Evolutionary conservation across 2,329 filamentous ascomycete genomes (phyloP), one percentile per base, ranked within the genome.

Genomic region (Claviceps sp.): DNA sequence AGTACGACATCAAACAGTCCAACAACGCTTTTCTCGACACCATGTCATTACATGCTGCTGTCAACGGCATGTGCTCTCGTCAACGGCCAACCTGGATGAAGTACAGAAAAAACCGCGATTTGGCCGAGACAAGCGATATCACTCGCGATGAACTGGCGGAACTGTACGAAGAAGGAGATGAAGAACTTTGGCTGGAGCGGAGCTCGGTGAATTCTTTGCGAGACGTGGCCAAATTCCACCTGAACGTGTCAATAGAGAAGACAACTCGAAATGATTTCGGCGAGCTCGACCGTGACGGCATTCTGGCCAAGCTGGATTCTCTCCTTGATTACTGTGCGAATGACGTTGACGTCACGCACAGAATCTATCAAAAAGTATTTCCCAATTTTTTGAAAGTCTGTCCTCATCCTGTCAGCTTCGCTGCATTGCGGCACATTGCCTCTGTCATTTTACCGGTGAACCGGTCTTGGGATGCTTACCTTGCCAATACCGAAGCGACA

Each of bases 31-130:
- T 95, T 64, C 70, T 98, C 49, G 93, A 98, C 65, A 98, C 93
- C 34, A 98, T 98, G 93, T 97, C 91, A 1, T 72, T 98, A 20
- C 93, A 98, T 65, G 91, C 95, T 7, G 94, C 94, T 2, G 91
- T 95, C 24, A 98, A 98, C 64, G 93, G 93, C 56, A 98, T 98
- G 93, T 98, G 93, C 68, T 97, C 93, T 22, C 84, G 87, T 58
- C 93, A 98, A 67, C 80, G 93, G 48, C 93, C 94, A 8, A 95
- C 88, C 0, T 98, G 93, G 93, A 89, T 96, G 84, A 94, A 88
- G 66, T 88, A 95, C 67, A 87, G 89, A 64, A 98, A 98, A 70
- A 89, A 85, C 57, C 78, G 85, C 53, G 91, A 97, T 62, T 62
- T 91, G 46, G 76, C 88, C 48, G 90, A 96, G 55, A 86, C 84